phyloP scores from a whole-genome alignment of 306 rosid species.

The Pterocarpus macrocarpus region DNA sequence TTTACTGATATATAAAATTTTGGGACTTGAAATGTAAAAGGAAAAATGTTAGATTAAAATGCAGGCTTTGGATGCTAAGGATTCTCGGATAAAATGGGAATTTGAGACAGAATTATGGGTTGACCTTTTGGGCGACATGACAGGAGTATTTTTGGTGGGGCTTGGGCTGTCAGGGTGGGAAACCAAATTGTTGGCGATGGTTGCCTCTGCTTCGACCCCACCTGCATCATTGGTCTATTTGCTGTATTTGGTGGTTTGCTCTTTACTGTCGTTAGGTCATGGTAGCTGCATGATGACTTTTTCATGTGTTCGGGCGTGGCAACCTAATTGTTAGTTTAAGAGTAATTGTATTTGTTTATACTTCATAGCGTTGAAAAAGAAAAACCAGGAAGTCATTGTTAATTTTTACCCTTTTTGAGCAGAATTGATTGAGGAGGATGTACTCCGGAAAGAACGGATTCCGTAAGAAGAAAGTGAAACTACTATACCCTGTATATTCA shows the following conservation, averaged over 20 bases:
- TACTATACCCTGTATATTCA: conserved; percentile 40
- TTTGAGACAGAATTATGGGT: conserved; percentile 4
- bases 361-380: conserved; percentile 61
- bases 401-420: conserved; percentile 29
- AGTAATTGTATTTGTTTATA: conserved; percentile 63
- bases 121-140: conserved; percentile 43
- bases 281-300: conserved; percentile 53
- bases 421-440: conserved; percentile 41
- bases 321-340: conserved; percentile 51
- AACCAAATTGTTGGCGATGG: conserved; percentile 41
- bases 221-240: conserved; percentile 46
- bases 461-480: conserved; percentile 33
- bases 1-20: conserved; percentile 56
- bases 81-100: conserved; percentile 37
- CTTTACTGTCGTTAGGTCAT: conserved; percentile 45
- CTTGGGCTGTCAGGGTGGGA: conserved; percentile 40
- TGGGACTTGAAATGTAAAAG: conserved; percentile 38
- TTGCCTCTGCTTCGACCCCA: conserved; percentile 56
- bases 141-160: conserved; percentile 53
- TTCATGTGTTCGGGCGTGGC: conserved; percentile 53
- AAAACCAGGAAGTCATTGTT: conserved; percentile 51
- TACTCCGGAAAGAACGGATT: conserved; percentile 38
- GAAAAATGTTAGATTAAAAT: conserved; percentile 43
- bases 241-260: conserved; percentile 58
- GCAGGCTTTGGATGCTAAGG: conserved; percentile 41